Evolutionary conservation across 1,284 basidiomycete genomes (phyloP), one percentile per base, ranked within the genome.

Genomic region (Naganishia cerealis): DNA sequence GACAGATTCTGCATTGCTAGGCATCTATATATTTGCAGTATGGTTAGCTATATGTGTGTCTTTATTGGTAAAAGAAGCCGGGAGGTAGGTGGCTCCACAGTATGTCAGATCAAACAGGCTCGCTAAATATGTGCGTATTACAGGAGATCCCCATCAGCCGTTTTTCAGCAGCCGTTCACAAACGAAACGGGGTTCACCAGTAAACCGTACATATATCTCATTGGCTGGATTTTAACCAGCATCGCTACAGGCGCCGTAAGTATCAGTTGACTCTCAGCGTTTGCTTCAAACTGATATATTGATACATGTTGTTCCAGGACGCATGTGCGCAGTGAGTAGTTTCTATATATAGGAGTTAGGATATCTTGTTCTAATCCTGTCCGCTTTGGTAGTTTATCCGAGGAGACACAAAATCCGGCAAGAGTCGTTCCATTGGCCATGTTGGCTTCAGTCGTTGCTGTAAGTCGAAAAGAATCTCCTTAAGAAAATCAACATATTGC

Each of bases 401-500:
- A 81, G 66, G 79, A 81, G 63, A 81, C 79, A 18, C 76, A 78
- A 56, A 77, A 78, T 66, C 79, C 79, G 1, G 76, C 77, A 21
- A 69, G 79, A 65, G 78, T 77, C 63, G 79, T 81, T 1, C 79
- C 79, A 12, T 77, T 78, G 33, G 79, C 79, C 5, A 81, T 80
- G 79, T 70, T 74, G 6, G 69, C 67, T 21, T 73, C 76, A 1
- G 72, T 79, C 42, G 67, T 75, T 15, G 50, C 73, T 10, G 75
- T 76, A 58, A 72, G 73, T 72, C 9, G 16, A 10, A 42, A 15
- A 3, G 15, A 26, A 65, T 54, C 12, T 3, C 36, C 26, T 26
- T 29, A 0, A 29, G 39, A 3, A 38, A 16, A 38, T 52, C 38
- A 33, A 6, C 29, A 33, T 48, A 8, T 36, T 36, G 29, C 7